Conservation (phyloP, 164 flowering plant genomes). For the Platanus orientalis region DNA sequence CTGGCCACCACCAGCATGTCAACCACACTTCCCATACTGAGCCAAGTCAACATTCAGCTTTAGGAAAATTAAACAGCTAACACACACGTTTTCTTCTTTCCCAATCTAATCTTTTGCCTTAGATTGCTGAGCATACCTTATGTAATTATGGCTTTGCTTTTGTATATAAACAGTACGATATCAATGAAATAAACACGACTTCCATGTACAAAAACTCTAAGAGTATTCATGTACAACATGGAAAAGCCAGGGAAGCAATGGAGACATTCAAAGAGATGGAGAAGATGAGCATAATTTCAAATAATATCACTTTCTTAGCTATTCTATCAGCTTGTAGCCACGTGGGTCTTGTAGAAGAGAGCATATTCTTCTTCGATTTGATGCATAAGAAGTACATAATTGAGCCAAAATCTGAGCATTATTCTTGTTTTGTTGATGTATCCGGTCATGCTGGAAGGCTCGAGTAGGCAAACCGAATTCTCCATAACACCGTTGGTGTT, state of each 20-base stretch:
- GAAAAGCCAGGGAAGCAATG: slow-evolving; percentile 18
- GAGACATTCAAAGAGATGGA: slow-evolving; percentile 18
- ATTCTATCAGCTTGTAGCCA: slow-evolving; percentile 27
- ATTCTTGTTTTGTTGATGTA: slow-evolving; percentile 24
- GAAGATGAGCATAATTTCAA: slow-evolving; percentile 15
- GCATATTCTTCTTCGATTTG: slow-evolving; percentile 15
- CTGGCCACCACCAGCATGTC: too few relatives aligned
- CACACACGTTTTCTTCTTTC: too few relatives aligned
- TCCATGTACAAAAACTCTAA: too few relatives aligned
- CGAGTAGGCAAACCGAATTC: slow-evolving; percentile 17
- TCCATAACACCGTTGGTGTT: slow-evolving; percentile 7
- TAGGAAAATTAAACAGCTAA: too few relatives aligned
- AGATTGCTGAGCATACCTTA: too few relatives aligned
- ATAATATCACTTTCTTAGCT: slow-evolving; percentile 24
- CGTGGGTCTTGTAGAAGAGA: slow-evolving; percentile 22
- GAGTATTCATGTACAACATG: slow-evolving; percentile 27
- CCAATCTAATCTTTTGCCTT: too few relatives aligned
- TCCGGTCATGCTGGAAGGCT: slow-evolving; percentile 16
- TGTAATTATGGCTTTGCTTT: too few relatives aligned
- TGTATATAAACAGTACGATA: too few relatives aligned
- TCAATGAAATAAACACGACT: too few relatives aligned
- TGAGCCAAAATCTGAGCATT: slow-evolving; percentile 16
- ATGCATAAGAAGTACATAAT: slow-evolving; percentile 15
- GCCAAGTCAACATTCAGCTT: too few relatives aligned
- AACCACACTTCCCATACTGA: too few relatives aligned